Evolutionary conservation across 371 early-diverging fungal species (phyloP), one percentile per base, ranked within the genome.

Genomic region (Mucor lusitanicus): DNA sequence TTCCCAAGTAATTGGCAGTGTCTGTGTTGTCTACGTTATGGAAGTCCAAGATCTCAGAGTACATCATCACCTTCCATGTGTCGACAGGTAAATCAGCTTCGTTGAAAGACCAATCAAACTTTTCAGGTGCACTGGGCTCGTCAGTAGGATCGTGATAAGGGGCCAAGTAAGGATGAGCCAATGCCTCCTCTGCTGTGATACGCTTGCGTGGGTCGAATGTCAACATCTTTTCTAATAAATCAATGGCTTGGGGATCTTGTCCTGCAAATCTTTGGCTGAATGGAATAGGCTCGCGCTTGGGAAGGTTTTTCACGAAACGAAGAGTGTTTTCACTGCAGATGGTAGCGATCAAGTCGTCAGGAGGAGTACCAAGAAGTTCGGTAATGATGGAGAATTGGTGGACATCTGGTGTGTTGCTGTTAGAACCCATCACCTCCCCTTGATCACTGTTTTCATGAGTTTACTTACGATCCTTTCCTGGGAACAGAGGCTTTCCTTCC

Each of bases 101-200:
- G 62, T 91, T 94, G 78, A 95, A 96, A 7, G 95, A 94, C 97
- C 97, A 97, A 82, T 97, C 96, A 74, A 97, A 97, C 64, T 83
- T 84, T 56, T 86, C 87, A 2, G 85, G 89, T 30, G 95, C 93
- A 13, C 80, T 82, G 3, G 93, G 94, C 75, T 97, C 98, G 73
- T 98, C 97, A 19, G 91, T 86, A 37, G 88, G 91, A 68, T 98
- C 98, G 78, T 97, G 97, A 78, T 97, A 97, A 25, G 93, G 92
- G 67, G 91, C 94, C 54, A 99, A 88, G 65, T 90, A 88, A 35
- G 92, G 92, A 73, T 96, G 95, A 12, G 85, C 85, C 33, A 99
- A 78, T 11, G 97, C 95, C 69, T 96, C 89, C 59, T 88, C 92
- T 9, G 95, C 97, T 46, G 88, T 94, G 35, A 96, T 93, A 66